Conservation (phyloP, 257 asterid species). For the Solanum okadae region DNA sequence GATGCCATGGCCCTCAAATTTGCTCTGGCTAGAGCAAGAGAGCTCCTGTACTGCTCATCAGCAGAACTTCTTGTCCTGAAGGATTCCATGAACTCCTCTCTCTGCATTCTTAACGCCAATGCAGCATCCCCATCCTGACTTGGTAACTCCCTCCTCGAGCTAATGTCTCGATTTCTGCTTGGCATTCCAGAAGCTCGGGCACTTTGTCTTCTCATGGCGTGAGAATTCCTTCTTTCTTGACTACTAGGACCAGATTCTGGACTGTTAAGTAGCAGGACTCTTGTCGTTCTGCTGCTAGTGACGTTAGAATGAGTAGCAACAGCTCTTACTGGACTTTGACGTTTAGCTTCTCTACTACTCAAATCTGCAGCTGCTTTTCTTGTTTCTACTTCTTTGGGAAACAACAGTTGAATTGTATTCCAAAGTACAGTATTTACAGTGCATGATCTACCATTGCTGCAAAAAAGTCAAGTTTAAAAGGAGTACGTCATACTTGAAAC, state of each 20-base stretch:
- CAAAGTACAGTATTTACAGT: conserved; percentile 91
- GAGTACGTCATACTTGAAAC: background rate
- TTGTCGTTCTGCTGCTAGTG: conserved; percentile 16
- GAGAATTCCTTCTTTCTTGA: conserved; percentile 21
- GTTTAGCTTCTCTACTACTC: conserved; percentile 8
- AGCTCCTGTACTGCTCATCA: conserved; percentile 14
- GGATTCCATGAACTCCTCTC: conserved; percentile 76
- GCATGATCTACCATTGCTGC: conserved; percentile 79
- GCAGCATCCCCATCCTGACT: conserved; percentile 85
- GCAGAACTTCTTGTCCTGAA: conserved; percentile 11
- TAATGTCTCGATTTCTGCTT: conserved; percentile 6
- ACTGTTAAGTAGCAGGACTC: conserved; percentile 25
- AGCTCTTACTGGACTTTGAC: conserved; percentile 14
- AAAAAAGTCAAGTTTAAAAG: background rate
- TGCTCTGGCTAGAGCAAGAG: conserved; percentile 53
- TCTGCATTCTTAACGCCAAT: conserved; percentile 83
- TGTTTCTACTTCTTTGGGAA: conserved; percentile 79
- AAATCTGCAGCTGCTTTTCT: conserved; percentile 34
- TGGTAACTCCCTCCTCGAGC: conserved; percentile 30
- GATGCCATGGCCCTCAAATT: conserved; percentile 93
- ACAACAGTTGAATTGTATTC: conserved; percentile 90
- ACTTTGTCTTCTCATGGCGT: conserved; percentile 17
- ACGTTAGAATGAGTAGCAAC: background rate
- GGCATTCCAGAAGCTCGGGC: conserved; percentile 13
- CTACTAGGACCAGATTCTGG: conserved; percentile 27